Evolutionary conservation across 1,139 yeast genomes (phyloP), one percentile per base, ranked within the genome.

Genomic region (Taiozyma sp.): DNA sequence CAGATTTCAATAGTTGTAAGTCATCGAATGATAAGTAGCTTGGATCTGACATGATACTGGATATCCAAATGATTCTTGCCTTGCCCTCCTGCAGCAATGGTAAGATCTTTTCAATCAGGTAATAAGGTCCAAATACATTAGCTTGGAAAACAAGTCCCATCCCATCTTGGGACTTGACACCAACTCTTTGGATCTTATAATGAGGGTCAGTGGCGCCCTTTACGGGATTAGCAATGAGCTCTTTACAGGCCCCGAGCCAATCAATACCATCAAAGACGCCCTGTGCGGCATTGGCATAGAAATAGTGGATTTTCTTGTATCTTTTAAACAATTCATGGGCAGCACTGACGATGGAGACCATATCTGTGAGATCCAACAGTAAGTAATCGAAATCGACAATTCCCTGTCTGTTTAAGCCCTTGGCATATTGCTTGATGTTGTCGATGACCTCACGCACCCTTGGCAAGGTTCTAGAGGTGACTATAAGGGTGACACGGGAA

Each of bases 51-150:
- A 90, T 87, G 45, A 88, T 70, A 32, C 96, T 85, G 10, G 96
- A 84, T 43, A 93, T 82, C 97, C 97, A 91, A 16, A 93, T 75
- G 32, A 93, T 74, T 51, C 78, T 77, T 1, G 92, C 90, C 27
- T 73, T 70, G 0, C 83, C 83, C 16, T 72, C 65, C 23, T 67
- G 58, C 27, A 91, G 70, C 42, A 84, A 67, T 12, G 80, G 81
- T 47, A 71, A 65, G 39, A 87, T 70, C 58, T 76, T 84, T 59
- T 84, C 87, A 44, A 88, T 72, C 49, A 93, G 72, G 67, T 84
- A 93, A 71, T 88, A 92, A 1, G 98, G 99, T 0, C 96, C 96
- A 69, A 95, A 88, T 14, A 92, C 96, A 65, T 93, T 93, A 7
- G 96, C 96, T 69, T 93, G 97, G 70, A 93, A 95, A 7, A 91